These are phyloP conservation scores for Nymphaea thermarum DNA, from an alignment of 164 flowering plant species.

Conservation along the genomic window DNA sequence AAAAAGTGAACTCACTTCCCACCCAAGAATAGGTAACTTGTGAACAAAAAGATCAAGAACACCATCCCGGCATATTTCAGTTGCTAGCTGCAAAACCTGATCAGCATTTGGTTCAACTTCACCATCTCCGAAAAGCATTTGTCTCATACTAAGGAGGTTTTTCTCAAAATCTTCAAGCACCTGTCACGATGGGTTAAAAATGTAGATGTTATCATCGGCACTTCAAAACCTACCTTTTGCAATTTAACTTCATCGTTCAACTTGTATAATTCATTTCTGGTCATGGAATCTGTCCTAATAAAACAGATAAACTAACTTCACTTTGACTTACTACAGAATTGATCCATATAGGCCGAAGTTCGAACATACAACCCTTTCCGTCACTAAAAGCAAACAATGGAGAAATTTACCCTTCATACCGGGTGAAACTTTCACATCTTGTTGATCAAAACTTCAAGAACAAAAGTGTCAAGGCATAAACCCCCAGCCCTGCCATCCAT, in stretches of 20 bases:
- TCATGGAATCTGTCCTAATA: neutral
- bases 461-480: too few species aligned
- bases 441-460: too few species aligned
- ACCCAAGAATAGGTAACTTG: conserved; percentile 65
- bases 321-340: too few species aligned
- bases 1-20: conserved; percentile 67
- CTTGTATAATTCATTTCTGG: too few species aligned
- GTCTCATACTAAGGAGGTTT: conserved; percentile 61
- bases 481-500: too few species aligned
- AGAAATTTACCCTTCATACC: too few species aligned
- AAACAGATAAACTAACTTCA: neutral
- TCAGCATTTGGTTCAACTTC: conserved; percentile 72
- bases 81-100: conserved; percentile 52
- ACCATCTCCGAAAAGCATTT: conserved; percentile 84
- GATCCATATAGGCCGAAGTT: too few species aligned
- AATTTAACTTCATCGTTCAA: neutral
- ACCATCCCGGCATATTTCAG: conserved; percentile 79
- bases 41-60: conserved; percentile 68
- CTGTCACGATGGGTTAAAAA: conserved; percentile 16
- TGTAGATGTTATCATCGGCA: neutral
- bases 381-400: too few species aligned
- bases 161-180: conserved; percentile 93
- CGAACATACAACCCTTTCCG: too few species aligned
- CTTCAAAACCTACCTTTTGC: neutral
- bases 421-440: too few species aligned